A percentile compares a stretch with the other conserved stretches of the same genome.
These are phyloP conservation scores for Nemania abortiva DNA, from an alignment of 2,329 filamentous ascomycete species.

Conservation along the genomic window DNA sequence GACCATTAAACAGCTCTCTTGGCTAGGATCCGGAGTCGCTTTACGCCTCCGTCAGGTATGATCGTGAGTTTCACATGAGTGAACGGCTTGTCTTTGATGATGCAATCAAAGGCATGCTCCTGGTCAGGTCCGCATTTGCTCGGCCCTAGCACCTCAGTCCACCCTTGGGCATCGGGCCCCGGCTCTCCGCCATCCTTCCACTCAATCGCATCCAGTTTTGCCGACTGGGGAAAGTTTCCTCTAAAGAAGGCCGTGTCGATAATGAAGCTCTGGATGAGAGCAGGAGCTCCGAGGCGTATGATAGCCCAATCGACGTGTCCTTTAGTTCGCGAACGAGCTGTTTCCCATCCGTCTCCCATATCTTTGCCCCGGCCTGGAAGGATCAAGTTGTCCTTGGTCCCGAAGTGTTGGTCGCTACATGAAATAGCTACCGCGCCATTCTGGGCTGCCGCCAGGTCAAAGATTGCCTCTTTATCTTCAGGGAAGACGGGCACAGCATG, in stretches of 20 bases:
- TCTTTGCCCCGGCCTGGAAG: conserved; percentile 82
- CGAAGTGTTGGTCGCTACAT: conserved; percentile 88
- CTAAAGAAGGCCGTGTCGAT: conserved; percentile 87
- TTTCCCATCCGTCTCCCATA: conserved; percentile 93
- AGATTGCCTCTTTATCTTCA: conserved; percentile 70
- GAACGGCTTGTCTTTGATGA: conserved; percentile 70
- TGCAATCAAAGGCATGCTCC: conserved; percentile 74
- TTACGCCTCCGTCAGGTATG: conserved; percentile 93
- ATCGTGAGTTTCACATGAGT: conserved; percentile 92
- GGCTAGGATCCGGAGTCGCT: conserved; percentile 83
- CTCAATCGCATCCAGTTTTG: conserved; percentile 73
- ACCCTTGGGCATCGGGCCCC: conserved; percentile 67
- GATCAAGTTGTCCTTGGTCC: conserved; percentile 83
- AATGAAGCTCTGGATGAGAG: conserved; percentile 73
- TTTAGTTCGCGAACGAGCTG: conserved; percentile 76
- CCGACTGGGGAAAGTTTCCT: conserved; percentile 85
- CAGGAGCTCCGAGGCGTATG: conserved; percentile 76
- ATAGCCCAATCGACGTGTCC: conserved; percentile 86
- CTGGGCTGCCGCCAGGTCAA: conserved; percentile 82
- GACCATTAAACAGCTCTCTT: conserved; percentile 59
- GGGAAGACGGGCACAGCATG: conserved; percentile 82
- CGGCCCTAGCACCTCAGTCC: conserved; percentile 74
- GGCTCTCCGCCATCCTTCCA: conserved; percentile 68
- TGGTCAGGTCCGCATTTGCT: conserved; percentile 78
- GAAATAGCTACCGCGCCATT: conserved; percentile 81